These are phyloP conservation scores for Xylariaceae sp. DNA, from an alignment of 2,329 filamentous ascomycete species.

Conservation along the genomic window DNA sequence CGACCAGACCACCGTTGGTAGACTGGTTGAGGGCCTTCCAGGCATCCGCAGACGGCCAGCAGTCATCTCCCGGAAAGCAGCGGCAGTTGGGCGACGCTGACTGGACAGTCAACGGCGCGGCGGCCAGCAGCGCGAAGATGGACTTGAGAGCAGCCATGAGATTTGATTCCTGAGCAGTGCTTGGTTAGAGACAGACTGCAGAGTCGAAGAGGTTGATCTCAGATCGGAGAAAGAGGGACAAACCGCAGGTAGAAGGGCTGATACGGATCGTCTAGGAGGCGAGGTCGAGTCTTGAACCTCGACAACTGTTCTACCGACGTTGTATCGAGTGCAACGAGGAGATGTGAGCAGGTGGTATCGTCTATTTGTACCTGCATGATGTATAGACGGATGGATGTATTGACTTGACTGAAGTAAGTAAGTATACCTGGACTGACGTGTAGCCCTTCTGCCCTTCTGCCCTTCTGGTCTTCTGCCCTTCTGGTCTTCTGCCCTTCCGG, in stretches of 20 bases:
- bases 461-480: too few species aligned
- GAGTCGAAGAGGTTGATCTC: neutral
- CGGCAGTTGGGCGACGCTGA: constrained; percentile 9
- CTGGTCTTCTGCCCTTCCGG: too few species aligned
- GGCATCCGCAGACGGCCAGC: constrained; percentile 38
- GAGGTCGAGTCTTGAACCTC: neutral
- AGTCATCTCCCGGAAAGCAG: constrained; percentile 39
- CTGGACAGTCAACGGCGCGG: neutral
- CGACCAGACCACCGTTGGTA: constrained; percentile 39
- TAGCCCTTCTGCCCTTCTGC: too few species aligned
- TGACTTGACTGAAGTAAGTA: too few species aligned
- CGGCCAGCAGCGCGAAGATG: constrained; percentile 26
- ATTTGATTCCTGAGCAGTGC: neutral
- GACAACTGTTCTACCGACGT: neutral
- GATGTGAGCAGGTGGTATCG: neutral
- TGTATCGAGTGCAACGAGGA: neutral
- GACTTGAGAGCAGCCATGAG: neutral
- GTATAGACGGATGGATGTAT: too few species aligned
- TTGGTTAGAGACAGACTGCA: neutral
- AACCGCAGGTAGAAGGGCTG: neutral
- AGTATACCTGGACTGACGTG: too few species aligned
- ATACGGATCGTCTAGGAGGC: neutral
- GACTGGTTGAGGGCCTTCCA: constrained; percentile 43
- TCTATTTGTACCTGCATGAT: neutral
- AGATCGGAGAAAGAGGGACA: neutral